Evolutionary conservation across 2,329 filamentous ascomycete genomes (phyloP), one percentile per base, ranked within the genome.

Genomic region (Pseudogymnoascus sp.): DNA sequence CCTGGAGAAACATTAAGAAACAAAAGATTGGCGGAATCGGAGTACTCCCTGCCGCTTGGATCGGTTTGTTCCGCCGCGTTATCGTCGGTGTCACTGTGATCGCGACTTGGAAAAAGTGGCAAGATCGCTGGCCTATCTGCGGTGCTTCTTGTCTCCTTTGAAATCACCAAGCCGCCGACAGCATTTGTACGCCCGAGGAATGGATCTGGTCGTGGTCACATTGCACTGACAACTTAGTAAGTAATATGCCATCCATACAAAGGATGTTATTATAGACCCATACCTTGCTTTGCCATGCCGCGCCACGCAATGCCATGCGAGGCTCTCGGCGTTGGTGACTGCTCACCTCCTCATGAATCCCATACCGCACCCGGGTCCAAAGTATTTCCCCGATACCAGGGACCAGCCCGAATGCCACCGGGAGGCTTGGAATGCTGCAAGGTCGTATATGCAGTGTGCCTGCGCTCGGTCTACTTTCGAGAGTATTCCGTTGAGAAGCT

Each of bases 371-470:
- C 23, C 46, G 23, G 46, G 46, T 16, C 23, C 23, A 53, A 28
- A 31, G 46, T 53, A 53, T 53, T 31, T 53, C 25, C 46, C 46
- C 46, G 46, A 53, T 31, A 53, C 46, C 46, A 53, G 46, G 46
- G 46, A 53, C 46, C 46, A 53, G n/a, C 46, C n/a, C 46, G 46
- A 53, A 53, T 53, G 46, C 46, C 46, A 53, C 25, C 8, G n/a
- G 25, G 46, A 53, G 46, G 46, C 25, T 53, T 53, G 46, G n/a
- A 53, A 53, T 6, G 46, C 25, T 53, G 46, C 46, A 53, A 53
- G 46, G 46, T 31, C 25, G 23, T 23, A 44, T 53, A 53, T 53
- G 46, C 46, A 53, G 46, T 53, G 46, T 53, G 46, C 46, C 46
- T 53, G 12, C n/a, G 25, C 4, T 31, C 25, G 16, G n/a, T 25